These are phyloP conservation scores for Scenedesmus sp. DNA, from an alignment of 163 green algal genomes.

Conservation along the genomic window DNA sequence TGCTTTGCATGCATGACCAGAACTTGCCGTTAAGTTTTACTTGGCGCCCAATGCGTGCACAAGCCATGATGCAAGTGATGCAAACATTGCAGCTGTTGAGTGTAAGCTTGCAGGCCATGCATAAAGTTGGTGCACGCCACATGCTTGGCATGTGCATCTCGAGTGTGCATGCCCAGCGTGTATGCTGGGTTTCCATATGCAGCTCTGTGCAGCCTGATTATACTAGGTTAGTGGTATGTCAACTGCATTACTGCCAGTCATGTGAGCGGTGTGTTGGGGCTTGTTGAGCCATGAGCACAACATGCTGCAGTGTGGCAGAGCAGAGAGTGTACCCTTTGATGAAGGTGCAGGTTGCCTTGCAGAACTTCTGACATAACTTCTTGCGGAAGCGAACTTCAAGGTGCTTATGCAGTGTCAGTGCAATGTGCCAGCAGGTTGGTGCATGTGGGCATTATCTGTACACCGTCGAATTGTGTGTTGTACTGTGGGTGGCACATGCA, in stretches of 20 bases:
- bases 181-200: not conserved
- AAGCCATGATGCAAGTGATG: not conserved
- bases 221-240: too few relatives aligned
- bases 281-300: too few relatives aligned
- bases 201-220: too few relatives aligned
- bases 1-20: not conserved
- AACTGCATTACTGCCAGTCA: too few relatives aligned
- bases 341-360: not conserved
- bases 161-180: too few relatives aligned
- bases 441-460: not conserved
- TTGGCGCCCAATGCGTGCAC: not conserved
- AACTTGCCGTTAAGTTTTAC: not conserved
- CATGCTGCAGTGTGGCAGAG: too few relatives aligned
- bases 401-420: not conserved
- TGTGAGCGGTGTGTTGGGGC: too few relatives aligned
- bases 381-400: not conserved
- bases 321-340: too few relatives aligned
- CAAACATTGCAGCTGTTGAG: not conserved
- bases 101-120: not conserved
- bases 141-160: not conserved
- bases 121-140: not conserved
- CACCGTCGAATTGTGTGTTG: not conserved
- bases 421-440: not conserved
- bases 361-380: too few relatives aligned
- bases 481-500: not conserved